These are phyloP conservation scores for Mrakia gelida DNA, from an alignment of 768 basidiomycete genomes.

Conservation along the genomic window DNA sequence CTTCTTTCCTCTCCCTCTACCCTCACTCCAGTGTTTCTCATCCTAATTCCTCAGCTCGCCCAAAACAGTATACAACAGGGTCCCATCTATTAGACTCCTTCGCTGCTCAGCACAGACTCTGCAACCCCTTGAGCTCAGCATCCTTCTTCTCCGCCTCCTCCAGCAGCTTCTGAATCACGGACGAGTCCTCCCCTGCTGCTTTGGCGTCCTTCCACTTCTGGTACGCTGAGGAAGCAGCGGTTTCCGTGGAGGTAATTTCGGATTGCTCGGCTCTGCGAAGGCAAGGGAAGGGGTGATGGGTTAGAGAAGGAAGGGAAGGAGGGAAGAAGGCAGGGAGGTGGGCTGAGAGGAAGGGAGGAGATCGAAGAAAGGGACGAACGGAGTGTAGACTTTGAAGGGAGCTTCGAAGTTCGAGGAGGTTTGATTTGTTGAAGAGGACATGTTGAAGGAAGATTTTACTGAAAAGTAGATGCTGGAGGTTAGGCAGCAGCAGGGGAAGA, in stretches of 20 bases:
- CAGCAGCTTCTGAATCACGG: background rate
- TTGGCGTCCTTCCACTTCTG: constrained; percentile 15
- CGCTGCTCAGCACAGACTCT: background rate
- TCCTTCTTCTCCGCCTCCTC: constrained; percentile 9
- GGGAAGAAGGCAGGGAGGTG: background rate
- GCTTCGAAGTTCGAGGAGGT: background rate
- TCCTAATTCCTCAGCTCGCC: too few species aligned
- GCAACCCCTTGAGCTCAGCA: constrained; percentile 1
- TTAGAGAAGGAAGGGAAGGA: too few species aligned
- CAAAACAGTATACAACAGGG: too few species aligned
- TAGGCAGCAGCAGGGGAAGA: too few species aligned
- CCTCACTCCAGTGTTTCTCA: too few species aligned
- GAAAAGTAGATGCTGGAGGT: background rate
- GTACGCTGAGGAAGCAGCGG: background rate
- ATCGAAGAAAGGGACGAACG: background rate
- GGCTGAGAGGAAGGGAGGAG: background rate
- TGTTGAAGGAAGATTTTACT: background rate
- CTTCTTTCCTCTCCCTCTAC: too few species aligned
- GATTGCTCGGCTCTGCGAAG: constrained; percentile 1
- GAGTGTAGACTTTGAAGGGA: background rate
- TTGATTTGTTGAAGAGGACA: background rate
- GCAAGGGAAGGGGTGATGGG: too few species aligned
- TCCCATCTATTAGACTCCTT: too few species aligned
- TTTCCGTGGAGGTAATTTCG: background rate
- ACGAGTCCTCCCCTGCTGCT: background rate